phyloP scores from a whole-genome alignment of 495 filamentous ascomycete genomes.

The Penicillium atrosanguineum region DNA sequence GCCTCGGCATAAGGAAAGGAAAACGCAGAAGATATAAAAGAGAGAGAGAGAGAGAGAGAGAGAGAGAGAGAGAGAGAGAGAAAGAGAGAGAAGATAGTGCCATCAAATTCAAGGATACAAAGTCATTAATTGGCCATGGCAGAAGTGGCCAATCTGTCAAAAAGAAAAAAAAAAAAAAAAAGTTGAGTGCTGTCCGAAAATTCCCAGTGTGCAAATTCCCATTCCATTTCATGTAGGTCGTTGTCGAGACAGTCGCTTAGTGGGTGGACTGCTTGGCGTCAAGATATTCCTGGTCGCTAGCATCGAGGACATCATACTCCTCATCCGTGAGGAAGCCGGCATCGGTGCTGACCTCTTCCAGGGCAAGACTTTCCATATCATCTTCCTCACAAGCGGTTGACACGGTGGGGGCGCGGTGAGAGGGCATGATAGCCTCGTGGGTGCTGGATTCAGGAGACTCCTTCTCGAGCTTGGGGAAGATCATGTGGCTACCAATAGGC shows the following conservation, averaged over 20 bases:
- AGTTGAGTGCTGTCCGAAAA: conserved; percentile 3
- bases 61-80: background rate
- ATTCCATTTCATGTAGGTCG: conserved; percentile 16
- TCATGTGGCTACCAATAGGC: conserved; percentile 66
- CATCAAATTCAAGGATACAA: conserved; percentile 7
- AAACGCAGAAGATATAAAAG: too few species aligned
- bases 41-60: background rate
- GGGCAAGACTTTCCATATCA: conserved; percentile 65
- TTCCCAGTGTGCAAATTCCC: conserved; percentile 22
- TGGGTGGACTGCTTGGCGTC: conserved; percentile 38
- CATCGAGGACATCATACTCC: conserved; percentile 95
- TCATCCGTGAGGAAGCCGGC: conserved; percentile 88
- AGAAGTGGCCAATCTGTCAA: conserved; percentile 15
- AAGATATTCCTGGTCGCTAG: conserved; percentile 84
- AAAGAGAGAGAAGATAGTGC: background rate
- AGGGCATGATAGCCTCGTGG: conserved; percentile 52
- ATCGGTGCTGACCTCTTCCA: conserved; percentile 58
- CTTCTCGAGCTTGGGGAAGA: conserved; percentile 95
- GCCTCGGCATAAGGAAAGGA: conserved; percentile 1
- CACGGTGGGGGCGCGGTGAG: conserved; percentile 31
- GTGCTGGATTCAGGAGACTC: conserved; percentile 83
- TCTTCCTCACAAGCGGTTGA: conserved; percentile 50
- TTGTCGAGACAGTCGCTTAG: conserved; percentile 4
- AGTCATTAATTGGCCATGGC: conserved; percentile 17
- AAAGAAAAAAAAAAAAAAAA: conserved; percentile 18